phyloP scores from a whole-genome alignment of 495 filamentous ascomycete genomes.

The Lophium mytilinum region DNA sequence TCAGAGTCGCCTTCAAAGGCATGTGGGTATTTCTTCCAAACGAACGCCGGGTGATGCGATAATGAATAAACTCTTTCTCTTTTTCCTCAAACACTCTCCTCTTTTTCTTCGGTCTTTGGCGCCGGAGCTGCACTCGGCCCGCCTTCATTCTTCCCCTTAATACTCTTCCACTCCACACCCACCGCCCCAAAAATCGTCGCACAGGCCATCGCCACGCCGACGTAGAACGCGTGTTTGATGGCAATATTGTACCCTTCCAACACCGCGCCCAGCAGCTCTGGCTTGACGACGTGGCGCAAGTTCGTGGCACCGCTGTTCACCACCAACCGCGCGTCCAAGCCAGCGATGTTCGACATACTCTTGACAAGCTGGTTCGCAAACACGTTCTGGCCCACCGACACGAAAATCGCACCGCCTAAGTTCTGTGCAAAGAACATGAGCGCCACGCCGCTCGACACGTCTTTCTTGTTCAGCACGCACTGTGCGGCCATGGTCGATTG shows the following conservation, averaged over 20 bases:
- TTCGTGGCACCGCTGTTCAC: slow-evolving; percentile 12
- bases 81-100: no score
- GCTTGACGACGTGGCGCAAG: slow-evolving; percentile 8
- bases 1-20: no score
- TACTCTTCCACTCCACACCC: slow-evolving; percentile 15
- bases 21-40: no score
- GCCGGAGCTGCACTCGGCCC: no score
- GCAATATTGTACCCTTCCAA: slow-evolving; percentile 9
- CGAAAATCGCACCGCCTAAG: slow-evolving; percentile 11
- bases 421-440: slow-evolving; percentile 20
- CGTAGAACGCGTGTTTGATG: slow-evolving; percentile 9
- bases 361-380: slow-evolving; percentile 4
- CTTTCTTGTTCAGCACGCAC: not conserved
- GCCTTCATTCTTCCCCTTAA: not conserved
- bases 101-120: no score
- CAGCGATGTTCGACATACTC: slow-evolving; percentile 45
- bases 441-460: slow-evolving; percentile 5
- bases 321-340: not conserved
- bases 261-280: slow-evolving; percentile 4
- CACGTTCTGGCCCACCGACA: slow-evolving; percentile 14
- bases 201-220: slow-evolving; percentile 6
- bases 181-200: slow-evolving; percentile 7
- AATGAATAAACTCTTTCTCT: no score
- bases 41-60: no score
- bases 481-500: slow-evolving; percentile 47